These are phyloP conservation scores for Hanseniaspora thailandica DNA, from an alignment of 805 yeast genomes.

Conservation along the genomic window DNA sequence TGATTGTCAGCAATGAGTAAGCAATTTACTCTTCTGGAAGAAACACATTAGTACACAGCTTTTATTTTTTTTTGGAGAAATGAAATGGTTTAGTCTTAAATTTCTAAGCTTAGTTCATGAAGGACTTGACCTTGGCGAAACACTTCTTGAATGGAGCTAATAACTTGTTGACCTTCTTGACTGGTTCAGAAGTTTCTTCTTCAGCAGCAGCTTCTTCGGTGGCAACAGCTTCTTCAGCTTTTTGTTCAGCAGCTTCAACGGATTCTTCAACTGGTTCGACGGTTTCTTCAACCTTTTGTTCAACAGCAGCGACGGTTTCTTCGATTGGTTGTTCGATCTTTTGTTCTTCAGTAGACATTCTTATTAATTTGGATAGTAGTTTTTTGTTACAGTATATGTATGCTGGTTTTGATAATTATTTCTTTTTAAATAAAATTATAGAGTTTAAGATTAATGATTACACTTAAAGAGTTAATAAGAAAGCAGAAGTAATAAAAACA, in stretches of 20 bases:
- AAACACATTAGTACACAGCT: too few species aligned
- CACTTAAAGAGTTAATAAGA: too few species aligned
- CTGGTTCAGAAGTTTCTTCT: constrained; percentile 4
- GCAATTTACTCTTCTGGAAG: too few species aligned
- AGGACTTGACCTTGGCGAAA: constrained; percentile 17
- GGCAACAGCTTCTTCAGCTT: constrained; percentile 16
- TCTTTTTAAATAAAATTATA: too few species aligned
- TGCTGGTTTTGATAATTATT: neutral
- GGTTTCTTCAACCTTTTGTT: constrained; percentile 14
- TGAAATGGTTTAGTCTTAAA: neutral
- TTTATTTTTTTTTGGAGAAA: constrained; percentile 6
- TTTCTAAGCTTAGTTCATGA: constrained; percentile 6
- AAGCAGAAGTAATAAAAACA: too few species aligned
- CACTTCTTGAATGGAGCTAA: constrained; percentile 15
- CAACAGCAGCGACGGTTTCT: constrained; percentile 2
- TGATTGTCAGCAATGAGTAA: too few species aligned
- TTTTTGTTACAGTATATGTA: neutral
- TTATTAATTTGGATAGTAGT: neutral
- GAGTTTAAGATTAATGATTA: too few species aligned
- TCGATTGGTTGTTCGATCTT: constrained; percentile 6
- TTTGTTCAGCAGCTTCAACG: constrained; percentile 13
- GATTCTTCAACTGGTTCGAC: constrained; percentile 13
- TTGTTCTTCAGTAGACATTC: constrained; percentile 14
- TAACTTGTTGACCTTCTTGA: constrained; percentile 11
- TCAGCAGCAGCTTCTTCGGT: constrained; percentile 18